Conservation (phyloP, 2,329 filamentous ascomycete genomes). For the Berkeleyomyces rouxiae region DNA sequence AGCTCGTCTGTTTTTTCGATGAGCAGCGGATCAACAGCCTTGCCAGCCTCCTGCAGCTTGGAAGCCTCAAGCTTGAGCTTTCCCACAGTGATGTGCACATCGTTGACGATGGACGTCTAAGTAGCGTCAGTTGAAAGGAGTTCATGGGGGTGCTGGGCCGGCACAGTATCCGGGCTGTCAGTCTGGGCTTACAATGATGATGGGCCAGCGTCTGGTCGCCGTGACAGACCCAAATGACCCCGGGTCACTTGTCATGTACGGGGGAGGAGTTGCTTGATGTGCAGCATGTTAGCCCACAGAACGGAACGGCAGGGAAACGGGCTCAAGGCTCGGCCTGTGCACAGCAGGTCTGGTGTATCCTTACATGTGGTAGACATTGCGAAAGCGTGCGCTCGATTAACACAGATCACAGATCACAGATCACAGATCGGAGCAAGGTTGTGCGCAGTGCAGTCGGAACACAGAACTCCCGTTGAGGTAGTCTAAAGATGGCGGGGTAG, state of each 20-base stretch:
- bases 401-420: neutral
- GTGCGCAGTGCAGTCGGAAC: neutral
- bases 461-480: neutral
- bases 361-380: neutral
- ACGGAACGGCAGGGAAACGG: neutral
- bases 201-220: slow-evolving; percentile 75
- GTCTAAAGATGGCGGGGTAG: neutral
- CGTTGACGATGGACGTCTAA: slow-evolving; percentile 83
- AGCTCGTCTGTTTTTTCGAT: slow-evolving; percentile 6
- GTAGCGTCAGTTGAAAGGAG: neutral
- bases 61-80: slow-evolving; percentile 44
- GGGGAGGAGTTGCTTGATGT: slow-evolving; percentile 34
- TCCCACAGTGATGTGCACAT: slow-evolving; percentile 63
- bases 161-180: neutral
- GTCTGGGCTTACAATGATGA: slow-evolving; percentile 55
- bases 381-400: neutral
- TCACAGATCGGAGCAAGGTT: neutral
- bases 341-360: neutral
- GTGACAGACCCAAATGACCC: slow-evolving; percentile 78
- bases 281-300: neutral
- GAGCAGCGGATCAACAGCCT: neutral
- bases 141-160: neutral
- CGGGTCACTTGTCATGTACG: slow-evolving; percentile 63
- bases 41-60: slow-evolving; percentile 18
- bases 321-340: no score